Conservation (phyloP, 148 eudicot genomes). For the Silene uniflora region DNA sequence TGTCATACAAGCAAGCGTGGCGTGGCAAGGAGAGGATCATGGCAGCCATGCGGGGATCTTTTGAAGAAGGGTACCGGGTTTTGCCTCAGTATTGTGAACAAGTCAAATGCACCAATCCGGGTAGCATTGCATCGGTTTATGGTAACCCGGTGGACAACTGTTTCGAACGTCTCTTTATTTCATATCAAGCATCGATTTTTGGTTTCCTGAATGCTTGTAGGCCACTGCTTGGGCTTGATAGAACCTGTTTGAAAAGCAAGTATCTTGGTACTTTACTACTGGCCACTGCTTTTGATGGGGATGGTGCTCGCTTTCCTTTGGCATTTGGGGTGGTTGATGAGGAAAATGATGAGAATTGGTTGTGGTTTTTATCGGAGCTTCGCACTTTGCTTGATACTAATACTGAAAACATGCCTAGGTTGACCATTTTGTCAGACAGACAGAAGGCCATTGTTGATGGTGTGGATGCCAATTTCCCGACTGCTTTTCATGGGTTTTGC, state of each 20-base stretch:
- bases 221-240: constrained; percentile 52
- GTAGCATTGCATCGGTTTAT: constrained; percentile 57
- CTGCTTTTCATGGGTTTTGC: constrained; percentile 60
- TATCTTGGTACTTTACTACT: constrained; percentile 53
- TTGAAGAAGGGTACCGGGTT: constrained; percentile 61
- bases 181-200: constrained; percentile 54
- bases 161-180: constrained; percentile 55
- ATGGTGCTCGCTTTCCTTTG: constrained; percentile 53
- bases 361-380: constrained; percentile 66
- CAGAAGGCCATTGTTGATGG: constrained; percentile 49
- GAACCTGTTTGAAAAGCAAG: constrained; percentile 45
- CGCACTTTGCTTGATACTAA: constrained; percentile 42
- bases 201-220: constrained; percentile 58
- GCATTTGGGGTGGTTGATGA: constrained; percentile 64
- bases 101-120: constrained; percentile 47
- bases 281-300: constrained; percentile 61
- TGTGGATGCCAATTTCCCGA: constrained; percentile 51
- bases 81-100: constrained; percentile 59
- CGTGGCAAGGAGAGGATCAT: constrained; percentile 62
- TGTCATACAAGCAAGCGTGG: constrained; percentile 68
- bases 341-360: constrained; percentile 59
- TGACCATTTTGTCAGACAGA: constrained; percentile 54
- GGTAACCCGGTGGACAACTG: constrained; percentile 39
- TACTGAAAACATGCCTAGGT: constrained; percentile 62
- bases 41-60: constrained; percentile 63